Evolutionary conservation across 1,139 yeast species (phyloP).

Genomic region (Pneumocystis oryctolagi): DNA sequence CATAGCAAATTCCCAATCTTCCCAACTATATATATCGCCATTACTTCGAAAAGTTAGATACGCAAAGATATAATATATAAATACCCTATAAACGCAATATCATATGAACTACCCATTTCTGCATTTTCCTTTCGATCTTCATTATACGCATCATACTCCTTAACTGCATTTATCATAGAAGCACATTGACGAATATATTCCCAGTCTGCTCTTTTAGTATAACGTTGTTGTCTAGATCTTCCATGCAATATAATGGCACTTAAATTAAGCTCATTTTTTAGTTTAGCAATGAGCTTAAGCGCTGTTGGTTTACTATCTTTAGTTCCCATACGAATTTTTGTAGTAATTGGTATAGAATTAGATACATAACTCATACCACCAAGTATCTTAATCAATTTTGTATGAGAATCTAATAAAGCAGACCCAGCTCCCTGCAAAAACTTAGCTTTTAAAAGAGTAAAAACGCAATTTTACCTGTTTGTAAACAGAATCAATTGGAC

Average conservation of each 20-base stretch:
- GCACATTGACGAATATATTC: constrained; percentile 47
- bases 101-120: constrained; percentile 32
- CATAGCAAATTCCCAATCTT: constrained; percentile 77
- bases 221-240: constrained; percentile 88
- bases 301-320: constrained; percentile 81
- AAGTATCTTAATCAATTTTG: constrained; percentile 59
- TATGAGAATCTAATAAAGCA: constrained; percentile 81
- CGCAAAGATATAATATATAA: constrained; percentile 14
- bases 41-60: constrained; percentile 51
- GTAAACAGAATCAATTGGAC: constrained; percentile 82
- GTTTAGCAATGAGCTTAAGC: constrained; percentile 48
- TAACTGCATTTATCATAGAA: constrained; percentile 14
- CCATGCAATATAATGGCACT: constrained; percentile 93
- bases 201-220: constrained; percentile 89
- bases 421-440: constrained; percentile 88
- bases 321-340: constrained; percentile 84
- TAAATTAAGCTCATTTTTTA: constrained; percentile 63
- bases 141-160: not conserved
- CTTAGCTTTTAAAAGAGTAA: not conserved
- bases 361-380: constrained; percentile 81
- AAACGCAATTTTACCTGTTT: not conserved
- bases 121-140: constrained; percentile 30
- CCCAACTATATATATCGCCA: constrained; percentile 77
- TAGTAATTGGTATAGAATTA: constrained; percentile 81
- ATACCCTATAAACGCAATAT: constrained; percentile 5